These are phyloP conservation scores for Nephromyces sp. DNA, from an alignment of 169 alveolate species.

Conservation along the genomic window DNA sequence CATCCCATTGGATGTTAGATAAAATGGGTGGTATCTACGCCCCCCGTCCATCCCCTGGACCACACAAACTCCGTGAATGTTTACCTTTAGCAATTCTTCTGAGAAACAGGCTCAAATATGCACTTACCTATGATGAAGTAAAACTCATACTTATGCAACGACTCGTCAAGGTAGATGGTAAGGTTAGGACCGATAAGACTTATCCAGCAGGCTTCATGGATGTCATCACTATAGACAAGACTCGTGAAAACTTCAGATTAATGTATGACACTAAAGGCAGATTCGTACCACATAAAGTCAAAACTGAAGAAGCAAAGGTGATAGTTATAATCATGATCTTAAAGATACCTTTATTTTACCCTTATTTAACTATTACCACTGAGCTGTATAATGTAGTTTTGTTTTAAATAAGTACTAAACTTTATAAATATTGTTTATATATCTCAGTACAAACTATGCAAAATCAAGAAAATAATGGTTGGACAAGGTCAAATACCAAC, in stretches of 20 bases:
- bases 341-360: too few species aligned
- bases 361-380: too few species aligned
- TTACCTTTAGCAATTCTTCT: conserved; percentile 84
- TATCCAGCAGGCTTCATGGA: conserved; percentile 98
- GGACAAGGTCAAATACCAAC: conserved; percentile 92
- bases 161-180: conserved; percentile 82
- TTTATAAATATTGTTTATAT: not conserved
- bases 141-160: conserved; percentile 90
- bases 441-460: conserved; percentile 83
- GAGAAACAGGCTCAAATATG: conserved; percentile 87
- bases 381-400: too few species aligned
- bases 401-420: not conserved
- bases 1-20: conserved; percentile 95
- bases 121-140: conserved; percentile 85
- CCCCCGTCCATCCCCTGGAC: conserved; percentile 78
- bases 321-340: too few species aligned
- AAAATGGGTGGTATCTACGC: conserved; percentile 91
- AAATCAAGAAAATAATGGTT: conserved; percentile 79
- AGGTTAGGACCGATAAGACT: conserved; percentile 89
- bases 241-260: conserved; percentile 89
- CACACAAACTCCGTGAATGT: conserved; percentile 95
- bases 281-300: conserved; percentile 86
- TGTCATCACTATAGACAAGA: conserved; percentile 72
- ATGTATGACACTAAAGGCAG: conserved; percentile 96
- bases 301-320: conserved; percentile 80